Evolutionary conservation across 768 basidiomycete species (phyloP), one percentile per base, ranked within the genome.

Genomic region (Antrodiella citrinella): DNA sequence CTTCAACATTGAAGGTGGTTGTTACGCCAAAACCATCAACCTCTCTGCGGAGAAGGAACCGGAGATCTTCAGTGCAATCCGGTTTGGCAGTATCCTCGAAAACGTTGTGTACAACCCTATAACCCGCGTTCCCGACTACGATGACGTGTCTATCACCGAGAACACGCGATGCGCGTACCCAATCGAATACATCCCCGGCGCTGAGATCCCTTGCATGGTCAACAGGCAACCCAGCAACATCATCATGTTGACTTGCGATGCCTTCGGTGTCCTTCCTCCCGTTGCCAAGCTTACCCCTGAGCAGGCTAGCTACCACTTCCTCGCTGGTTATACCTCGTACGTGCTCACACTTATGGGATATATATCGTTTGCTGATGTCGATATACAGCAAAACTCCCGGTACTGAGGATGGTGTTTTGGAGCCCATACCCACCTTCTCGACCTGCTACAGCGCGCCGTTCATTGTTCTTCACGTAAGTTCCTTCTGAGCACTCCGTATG

Each of bases 161-260:
- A 99, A 99, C 76, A 99, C 96, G 21, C 91, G 96, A 45, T 99
- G 96, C 68, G 94, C 95, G 22, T 98, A 99, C 72, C 95, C 96
- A 9, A 99, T 99, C 67, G 95, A 99, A 65, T 91, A 74, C 73
- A 98, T 99, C 58, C 84, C 89, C 54, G 94, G 96, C 64, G 94
- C 95, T 51, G 80, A 88, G 68, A 90, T 98, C 60, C 95, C 95
- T 22, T 98, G 95, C 70, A 59, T 81, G 40, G 88, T 91, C 60
- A 74, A 87, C 58, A 75, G 76, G 41, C 95, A 96, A 68, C 95
- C 95, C 21, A 85, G 78, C 63, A 96, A 91, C 69, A 94, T 93
- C 67, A 88, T 94, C 70, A 92, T 93, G 91, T 73, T 97, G 69
- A 94, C 91, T 13, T 98, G 95, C 68, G 95, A 99, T 61, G 95